Base-by-base conservation (phyloP, 208 protist species). In the Perkinsela sp. region DNA sequence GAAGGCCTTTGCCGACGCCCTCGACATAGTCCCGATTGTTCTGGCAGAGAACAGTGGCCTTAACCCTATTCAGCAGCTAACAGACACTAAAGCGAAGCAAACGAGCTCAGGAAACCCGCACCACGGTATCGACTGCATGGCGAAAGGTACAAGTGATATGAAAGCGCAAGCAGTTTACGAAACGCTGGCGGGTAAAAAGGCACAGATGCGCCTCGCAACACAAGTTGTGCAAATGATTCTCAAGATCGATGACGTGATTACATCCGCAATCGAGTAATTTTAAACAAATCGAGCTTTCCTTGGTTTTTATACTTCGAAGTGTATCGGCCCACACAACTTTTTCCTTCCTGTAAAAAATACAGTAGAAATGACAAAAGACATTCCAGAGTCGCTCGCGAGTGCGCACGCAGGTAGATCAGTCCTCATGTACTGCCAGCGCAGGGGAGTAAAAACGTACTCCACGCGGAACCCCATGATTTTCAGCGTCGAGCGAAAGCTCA, bases 181-280 rank as follows among this genome's bases (percentile, higher is more conserved):
- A 76, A 97, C 97, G 1, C 84, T 99, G 29, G 87, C 91, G 69
- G 93, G 92, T 66, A 99, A 99, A 82, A 93, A 90, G 77, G 95
- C 97, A 72, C 97, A 99, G 87, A 80, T 99, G 31, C 80, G 94
- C 32, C 85, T 99, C 0, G 98, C 98, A 2, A 98, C 95, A 66
- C 96, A 99, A 79, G 93, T 99, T 13, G 96, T 98, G 68, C 97
- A 97, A 80, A 99, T 99, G 97, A 98, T 99, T 72, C 82, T 99
- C 28, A 99, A 99, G 87, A 97, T 99, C 57, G 97, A 99, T 81
- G 96, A 98, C 78, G 91, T 98, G 32, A 97, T 98, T 66, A 75
- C 40, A 57, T 57, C 40, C 6, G 22, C 22, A 57, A 22, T 57
- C 22, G 6, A 6, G 6, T 57, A 57, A 22, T n/a, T 57, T n/a